Conservation (phyloP, 345 rosid genomes). For the Rhizophora mangle region DNA sequence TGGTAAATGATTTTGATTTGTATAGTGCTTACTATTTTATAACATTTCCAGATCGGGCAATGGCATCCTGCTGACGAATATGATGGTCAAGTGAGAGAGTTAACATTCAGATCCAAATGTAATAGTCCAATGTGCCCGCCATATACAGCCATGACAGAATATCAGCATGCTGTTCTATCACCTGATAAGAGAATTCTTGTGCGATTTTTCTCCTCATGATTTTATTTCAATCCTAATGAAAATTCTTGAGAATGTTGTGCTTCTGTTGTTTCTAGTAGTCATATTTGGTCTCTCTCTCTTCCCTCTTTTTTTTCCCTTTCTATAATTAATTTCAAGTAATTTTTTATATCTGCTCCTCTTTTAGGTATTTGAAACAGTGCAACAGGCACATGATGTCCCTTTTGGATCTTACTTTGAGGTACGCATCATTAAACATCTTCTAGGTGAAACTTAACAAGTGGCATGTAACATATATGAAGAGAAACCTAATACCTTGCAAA, state of each 20-base stretch:
- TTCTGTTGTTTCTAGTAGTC: too few relatives aligned
- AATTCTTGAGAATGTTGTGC: neutral
- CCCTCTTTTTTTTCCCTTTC: neutral
- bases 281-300: too few relatives aligned
- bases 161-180: slow-evolving; percentile 78
- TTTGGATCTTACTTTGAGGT: slow-evolving; percentile 98
- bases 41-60: slow-evolving; percentile 69
- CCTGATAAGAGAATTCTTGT: slow-evolving; percentile 78
- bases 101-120: slow-evolving; percentile 75
- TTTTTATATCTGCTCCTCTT: slow-evolving; percentile 6
- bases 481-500: neutral
- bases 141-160: slow-evolving; percentile 95
- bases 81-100: slow-evolving; percentile 96
- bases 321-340: neutral
- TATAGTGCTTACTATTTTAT: slow-evolving; percentile 9
- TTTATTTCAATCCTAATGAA: neutral
- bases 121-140: slow-evolving; percentile 99
- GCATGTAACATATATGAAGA: neutral
- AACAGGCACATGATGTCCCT: slow-evolving; percentile 95
- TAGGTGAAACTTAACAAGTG: neutral
- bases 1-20: neutral
- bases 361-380: slow-evolving; percentile 94
- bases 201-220: slow-evolving; percentile 9
- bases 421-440: neutral
- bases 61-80: slow-evolving; percentile 93